Base-by-base conservation (phyloP, 805 yeast genomes). In the Candida parachauliodes region DNA sequence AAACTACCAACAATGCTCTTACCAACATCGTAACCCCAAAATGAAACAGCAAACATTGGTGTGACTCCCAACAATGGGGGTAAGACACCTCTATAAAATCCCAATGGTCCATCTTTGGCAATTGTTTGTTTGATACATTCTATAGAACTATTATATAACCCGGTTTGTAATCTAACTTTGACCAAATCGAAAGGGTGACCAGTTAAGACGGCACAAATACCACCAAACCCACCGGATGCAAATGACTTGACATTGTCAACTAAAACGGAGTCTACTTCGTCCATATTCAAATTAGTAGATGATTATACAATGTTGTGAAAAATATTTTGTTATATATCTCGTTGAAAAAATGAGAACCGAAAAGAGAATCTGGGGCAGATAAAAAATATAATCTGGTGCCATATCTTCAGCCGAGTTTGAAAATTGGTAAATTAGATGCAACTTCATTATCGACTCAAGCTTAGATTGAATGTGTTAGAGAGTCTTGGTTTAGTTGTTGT, bases 21-120 rank as follows among this genome's bases (percentile, higher is more conserved):
- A 45, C 98, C 98, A 37, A 87, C 70, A 55, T 88, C 97, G 61
- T 93, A 91, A 54, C 98, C 98, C 98, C 98, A 91, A 68, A 91
- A 91, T 2, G 95, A 84, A 17, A 93, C 93, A 2, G 98, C 98
- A 69, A 93, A 93, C 86, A 91, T 93, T 20, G 98, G 98, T 0
- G 98, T 93, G 16, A 91, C 97, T 17, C 98, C 98, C n/a, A 86
- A 57, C 36, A 91, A 65, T 3, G 98, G 98, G 10, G 98, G 96
- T 9, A 85, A 71, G 22, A 93, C 97, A 42, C 98, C 98, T 54
- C 95, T 72, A 62, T 91, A 91, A 47, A 91, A 78, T 1, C 98
- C 97, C 18, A 70, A 47, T 3, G 79, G 76, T 0, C 96, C 95
- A 44, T 83, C 88, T 19, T 73, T 72, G n/a, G 74, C 74, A 25